These are phyloP conservation scores for Leccinum disarticulatum DNA, from an alignment of 768 basidiomycete genomes.

Conservation along the genomic window DNA sequence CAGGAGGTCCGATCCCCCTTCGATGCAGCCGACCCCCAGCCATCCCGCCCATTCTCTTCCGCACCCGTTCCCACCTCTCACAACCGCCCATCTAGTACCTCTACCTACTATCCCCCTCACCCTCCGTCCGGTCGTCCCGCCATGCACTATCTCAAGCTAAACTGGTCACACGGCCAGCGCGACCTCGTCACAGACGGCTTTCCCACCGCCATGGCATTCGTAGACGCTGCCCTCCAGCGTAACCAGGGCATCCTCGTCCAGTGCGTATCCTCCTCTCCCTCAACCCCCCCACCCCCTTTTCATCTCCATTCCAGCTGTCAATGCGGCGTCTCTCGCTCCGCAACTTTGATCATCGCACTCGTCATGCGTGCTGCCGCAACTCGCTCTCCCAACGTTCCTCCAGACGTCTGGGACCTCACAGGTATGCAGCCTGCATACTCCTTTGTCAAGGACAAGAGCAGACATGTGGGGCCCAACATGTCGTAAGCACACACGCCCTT, in stretches of 20 bases:
- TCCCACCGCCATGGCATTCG: constrained; percentile 75
- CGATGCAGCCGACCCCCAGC: constrained; percentile 46
- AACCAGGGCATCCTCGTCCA: constrained; percentile 83
- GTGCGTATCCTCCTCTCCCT: constrained; percentile 47
- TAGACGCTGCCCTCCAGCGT: constrained; percentile 72
- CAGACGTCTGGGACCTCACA: constrained; percentile 74
- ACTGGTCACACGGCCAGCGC: constrained; percentile 93
- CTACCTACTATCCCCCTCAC: constrained; percentile 69
- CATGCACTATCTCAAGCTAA: constrained; percentile 86
- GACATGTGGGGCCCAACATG: constrained; percentile 90
- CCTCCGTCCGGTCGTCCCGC: constrained; percentile 66
- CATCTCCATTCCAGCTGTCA: constrained; percentile 64
- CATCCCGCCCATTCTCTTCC: constrained; percentile 63
- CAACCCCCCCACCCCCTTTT: constrained; percentile 12
- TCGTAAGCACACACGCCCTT: constrained; percentile 58
- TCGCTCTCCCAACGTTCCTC: constrained; percentile 61
- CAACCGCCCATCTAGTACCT: constrained; percentile 22
- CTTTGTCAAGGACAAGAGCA: constrained; percentile 87
- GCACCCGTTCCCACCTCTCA: constrained; percentile 58
- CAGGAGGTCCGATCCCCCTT: too few relatives aligned
- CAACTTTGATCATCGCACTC: constrained; percentile 85
- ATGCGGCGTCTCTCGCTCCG: constrained; percentile 90
- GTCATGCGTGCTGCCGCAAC: constrained; percentile 91
- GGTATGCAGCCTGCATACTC: constrained; percentile 91
- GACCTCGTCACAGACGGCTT: constrained; percentile 82